phyloP scores from a whole-genome alignment of 2,329 filamentous ascomycete genomes.

The Aspergillus sojae region DNA sequence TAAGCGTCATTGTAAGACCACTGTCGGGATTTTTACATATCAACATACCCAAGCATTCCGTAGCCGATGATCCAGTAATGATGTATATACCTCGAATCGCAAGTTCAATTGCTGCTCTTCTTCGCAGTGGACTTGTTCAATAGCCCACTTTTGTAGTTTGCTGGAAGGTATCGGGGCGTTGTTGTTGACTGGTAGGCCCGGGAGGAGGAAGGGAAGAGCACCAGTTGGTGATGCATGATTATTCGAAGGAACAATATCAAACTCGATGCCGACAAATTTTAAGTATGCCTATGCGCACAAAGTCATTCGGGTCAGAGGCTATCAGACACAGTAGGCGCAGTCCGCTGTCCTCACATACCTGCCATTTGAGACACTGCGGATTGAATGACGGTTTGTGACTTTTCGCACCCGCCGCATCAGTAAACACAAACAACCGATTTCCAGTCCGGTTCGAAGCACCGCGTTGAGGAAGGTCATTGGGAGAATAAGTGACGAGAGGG shows the following conservation, averaged over 20 bases:
- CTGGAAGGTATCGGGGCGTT: slow-evolving; percentile 59
- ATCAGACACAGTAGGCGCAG: background rate
- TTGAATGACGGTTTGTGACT: slow-evolving; percentile 77
- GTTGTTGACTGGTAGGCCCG: slow-evolving; percentile 48
- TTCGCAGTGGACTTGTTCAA: slow-evolving; percentile 51
- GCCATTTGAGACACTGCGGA: slow-evolving; percentile 92
- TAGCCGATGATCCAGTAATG: slow-evolving; percentile 75
- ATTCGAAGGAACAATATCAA: slow-evolving; percentile 70
- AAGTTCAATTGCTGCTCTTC: slow-evolving; percentile 56
- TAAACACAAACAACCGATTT: slow-evolving; percentile 76
- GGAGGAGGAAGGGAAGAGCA: slow-evolving; percentile 83
- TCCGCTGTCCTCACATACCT: slow-evolving; percentile 58
- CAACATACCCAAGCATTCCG: slow-evolving; percentile 78
- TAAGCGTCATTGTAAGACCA: slow-evolving; percentile 4
- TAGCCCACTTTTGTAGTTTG: slow-evolving; percentile 71
- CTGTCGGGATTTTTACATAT: background rate
- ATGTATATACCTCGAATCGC: slow-evolving; percentile 73
- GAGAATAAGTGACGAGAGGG: slow-evolving; percentile 73
- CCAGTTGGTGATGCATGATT: slow-evolving; percentile 94
- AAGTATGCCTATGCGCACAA: slow-evolving; percentile 69
- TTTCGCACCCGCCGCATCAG: slow-evolving; percentile 63
- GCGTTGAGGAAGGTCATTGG: slow-evolving; percentile 73
- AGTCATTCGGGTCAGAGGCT: slow-evolving; percentile 5
- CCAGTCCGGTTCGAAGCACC: slow-evolving; percentile 50
- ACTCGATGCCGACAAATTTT: slow-evolving; percentile 71